Percentiles rank a stretch among this genome's conserved stretches.
Evolutionary conservation across 1,139 yeast species (phyloP).

Genomic region (Debaryomycetaceae sp.): DNA sequence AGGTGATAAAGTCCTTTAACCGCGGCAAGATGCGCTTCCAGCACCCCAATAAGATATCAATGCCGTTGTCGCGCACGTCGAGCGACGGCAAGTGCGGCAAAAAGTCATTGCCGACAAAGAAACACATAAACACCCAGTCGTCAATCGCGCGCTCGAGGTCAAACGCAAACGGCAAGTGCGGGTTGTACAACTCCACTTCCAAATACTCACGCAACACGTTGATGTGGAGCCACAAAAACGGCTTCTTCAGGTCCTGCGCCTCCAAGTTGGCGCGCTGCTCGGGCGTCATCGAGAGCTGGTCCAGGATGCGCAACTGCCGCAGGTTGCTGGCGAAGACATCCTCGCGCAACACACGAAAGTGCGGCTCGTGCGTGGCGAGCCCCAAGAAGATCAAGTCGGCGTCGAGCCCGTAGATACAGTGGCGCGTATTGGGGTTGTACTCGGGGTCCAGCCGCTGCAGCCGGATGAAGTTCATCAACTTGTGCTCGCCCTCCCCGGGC

Average conservation of each 20-base stretch:
- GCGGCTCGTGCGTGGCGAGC: slow-evolving; percentile 94
- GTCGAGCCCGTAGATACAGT: slow-evolving; percentile 94
- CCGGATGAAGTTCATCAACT: slow-evolving; percentile 91
- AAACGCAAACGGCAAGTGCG: slow-evolving; percentile 66
- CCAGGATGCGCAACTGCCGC: slow-evolving; percentile 46
- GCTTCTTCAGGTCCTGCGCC: slow-evolving; percentile 66
- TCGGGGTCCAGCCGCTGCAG: slow-evolving; percentile 79
- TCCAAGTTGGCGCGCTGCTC: slow-evolving; percentile 52
- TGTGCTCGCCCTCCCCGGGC: slow-evolving; percentile 99
- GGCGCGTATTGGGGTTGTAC: slow-evolving; percentile 85
- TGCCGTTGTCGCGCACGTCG: slow-evolving; percentile 92
- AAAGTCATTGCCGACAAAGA: slow-evolving; percentile 98
- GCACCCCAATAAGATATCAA: slow-evolving; percentile 71
- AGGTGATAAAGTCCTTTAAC: slow-evolving; percentile 74
- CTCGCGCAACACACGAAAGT: slow-evolving; percentile 88
- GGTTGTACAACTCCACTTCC: slow-evolving; percentile 72
- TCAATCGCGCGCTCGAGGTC: slow-evolving; percentile 95
- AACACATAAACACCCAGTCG: slow-evolving; percentile 99
- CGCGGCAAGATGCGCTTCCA: slow-evolving; percentile 76
- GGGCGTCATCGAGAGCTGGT: slow-evolving; percentile 54
- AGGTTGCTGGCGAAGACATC: slow-evolving; percentile 80
- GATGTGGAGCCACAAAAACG: slow-evolving; percentile 91
- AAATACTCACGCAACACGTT: slow-evolving; percentile 85
- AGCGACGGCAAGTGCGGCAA: slow-evolving; percentile 93
- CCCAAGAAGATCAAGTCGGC: slow-evolving; percentile 98